Conservation (phyloP, 768 basidiomycete genomes). For the Mycena crocata region DNA sequence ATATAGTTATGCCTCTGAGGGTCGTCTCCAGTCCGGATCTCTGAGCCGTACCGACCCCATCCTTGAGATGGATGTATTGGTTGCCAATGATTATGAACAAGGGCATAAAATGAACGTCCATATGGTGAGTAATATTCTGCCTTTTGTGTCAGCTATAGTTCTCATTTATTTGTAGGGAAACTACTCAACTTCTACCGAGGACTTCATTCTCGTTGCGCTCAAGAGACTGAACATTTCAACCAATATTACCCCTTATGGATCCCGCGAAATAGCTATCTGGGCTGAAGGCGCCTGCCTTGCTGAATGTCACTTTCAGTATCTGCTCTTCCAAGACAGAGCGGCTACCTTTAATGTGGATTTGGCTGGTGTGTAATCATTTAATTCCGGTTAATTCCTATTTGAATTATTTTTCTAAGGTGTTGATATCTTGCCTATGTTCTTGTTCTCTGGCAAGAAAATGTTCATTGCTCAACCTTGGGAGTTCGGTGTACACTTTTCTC, state of each 20-base stretch:
- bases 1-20: background rate
- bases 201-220: background rate
- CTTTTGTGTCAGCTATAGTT: background rate
- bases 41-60: background rate
- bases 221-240: background rate
- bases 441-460: background rate
- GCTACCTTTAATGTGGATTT: background rate
- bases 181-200: background rate
- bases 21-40: background rate
- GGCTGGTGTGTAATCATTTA: background rate
- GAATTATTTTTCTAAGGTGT: background rate
- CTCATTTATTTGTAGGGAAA: background rate
- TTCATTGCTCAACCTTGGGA: constrained; percentile 5
- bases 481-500: background rate
- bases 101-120: background rate
- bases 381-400: background rate
- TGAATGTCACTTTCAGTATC: background rate
- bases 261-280: background rate
- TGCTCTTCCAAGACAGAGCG: background rate
- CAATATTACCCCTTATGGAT: background rate
- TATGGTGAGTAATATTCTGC: background rate
- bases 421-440: background rate
- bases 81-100: background rate
- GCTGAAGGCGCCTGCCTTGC: background rate
- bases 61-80: background rate